phyloP scores from a whole-genome alignment of 108 stramenopile genomes.

The Poteriospumella lacustris region DNA sequence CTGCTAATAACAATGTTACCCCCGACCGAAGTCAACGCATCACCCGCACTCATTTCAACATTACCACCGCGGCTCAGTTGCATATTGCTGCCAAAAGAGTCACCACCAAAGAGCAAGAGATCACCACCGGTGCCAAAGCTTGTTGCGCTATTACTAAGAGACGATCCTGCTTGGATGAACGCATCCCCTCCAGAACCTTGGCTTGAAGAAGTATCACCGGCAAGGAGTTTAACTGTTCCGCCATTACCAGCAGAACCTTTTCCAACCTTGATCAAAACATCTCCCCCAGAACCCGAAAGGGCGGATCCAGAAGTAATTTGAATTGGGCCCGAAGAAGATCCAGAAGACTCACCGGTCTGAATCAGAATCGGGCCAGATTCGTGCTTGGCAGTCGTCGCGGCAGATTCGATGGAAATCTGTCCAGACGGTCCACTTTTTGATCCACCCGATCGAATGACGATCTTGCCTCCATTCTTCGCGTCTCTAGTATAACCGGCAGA shows the following conservation, averaged over 20 bases:
- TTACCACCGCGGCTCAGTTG: no score
- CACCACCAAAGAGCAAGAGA: no score
- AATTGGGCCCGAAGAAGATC: neutral
- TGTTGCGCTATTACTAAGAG: no score
- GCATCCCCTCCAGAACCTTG: no score
- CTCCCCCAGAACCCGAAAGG: neutral
- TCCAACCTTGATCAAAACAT: neutral
- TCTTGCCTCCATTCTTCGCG: neutral
- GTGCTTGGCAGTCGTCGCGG: neutral
- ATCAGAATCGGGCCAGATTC: neutral
- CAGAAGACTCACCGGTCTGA: neutral
- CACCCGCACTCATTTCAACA: no score
- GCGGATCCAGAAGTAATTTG: neutral
- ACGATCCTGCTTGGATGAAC: no score
- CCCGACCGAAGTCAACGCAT: no score
- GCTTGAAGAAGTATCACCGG: conserved; percentile 13
- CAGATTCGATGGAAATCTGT: neutral
- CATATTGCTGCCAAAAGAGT: no score
- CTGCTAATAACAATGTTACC: no score
- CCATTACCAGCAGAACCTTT: conserved; percentile 14
- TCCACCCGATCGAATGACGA: neutral
- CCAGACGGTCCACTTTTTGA: neutral
- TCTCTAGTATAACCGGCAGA: neutral
- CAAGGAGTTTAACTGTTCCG: neutral
- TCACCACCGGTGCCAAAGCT: no score